Percentiles rank a stretch among this genome's conserved stretches.
phyloP scores from a whole-genome alignment of 345 rosid species.

The Arabis alpina region DNA sequence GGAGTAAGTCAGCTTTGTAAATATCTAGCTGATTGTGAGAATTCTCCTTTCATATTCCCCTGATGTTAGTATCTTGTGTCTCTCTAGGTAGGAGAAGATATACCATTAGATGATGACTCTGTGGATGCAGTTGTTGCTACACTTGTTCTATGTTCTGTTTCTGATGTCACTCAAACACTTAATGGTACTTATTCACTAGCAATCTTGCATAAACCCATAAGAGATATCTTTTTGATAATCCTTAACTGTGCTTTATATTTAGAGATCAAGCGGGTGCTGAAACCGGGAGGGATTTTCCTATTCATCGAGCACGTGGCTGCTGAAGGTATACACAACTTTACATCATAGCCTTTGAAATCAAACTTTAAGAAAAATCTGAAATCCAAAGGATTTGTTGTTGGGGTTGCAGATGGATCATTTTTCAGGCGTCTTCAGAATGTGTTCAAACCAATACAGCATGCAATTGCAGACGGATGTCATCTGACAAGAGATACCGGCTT shows the following conservation, averaged over 20 bases:
- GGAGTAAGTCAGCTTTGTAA: constrained; percentile 49
- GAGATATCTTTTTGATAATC: not conserved
- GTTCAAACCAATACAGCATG: constrained; percentile 70
- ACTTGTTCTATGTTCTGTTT: constrained; percentile 77
- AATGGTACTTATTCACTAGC: constrained; percentile 46
- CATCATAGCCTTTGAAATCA: constrained; percentile 2
- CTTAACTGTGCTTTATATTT: not conserved
- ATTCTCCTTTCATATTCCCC: not conserved
- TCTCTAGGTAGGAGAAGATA: constrained; percentile 69
- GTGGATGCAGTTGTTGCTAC: constrained; percentile 80
- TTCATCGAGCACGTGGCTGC: constrained; percentile 38
- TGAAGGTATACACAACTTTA: constrained; percentile 10
- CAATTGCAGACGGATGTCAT: constrained; percentile 74
- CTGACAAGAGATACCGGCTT: constrained; percentile 67
- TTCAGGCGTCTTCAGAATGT: constrained; percentile 55
- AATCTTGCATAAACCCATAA: not conserved
- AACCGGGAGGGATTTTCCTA: constrained; percentile 43
- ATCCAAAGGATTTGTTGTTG: not conserved
- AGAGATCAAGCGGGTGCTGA: constrained; percentile 83
- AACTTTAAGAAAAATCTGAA: not conserved
- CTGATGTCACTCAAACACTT: constrained; percentile 58
- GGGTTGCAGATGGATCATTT: constrained; percentile 64
- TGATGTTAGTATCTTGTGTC: not conserved
- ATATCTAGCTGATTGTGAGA: not conserved
- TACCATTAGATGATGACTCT: constrained; percentile 71